Conservation (phyloP, 805 yeast species). For the Candida maesae region DNA sequence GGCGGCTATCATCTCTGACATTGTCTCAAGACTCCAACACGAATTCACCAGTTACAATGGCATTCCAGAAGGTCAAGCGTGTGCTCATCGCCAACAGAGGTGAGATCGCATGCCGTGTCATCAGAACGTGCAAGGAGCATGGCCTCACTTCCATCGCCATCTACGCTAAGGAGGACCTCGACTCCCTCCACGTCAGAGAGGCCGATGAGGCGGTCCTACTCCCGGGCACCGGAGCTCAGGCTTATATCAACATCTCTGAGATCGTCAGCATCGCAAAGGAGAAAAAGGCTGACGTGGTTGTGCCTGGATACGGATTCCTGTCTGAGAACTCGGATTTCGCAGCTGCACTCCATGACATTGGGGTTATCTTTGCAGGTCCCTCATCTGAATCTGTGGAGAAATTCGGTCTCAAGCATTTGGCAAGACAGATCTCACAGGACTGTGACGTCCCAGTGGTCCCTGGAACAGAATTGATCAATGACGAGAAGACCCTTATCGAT, state of each 20-base stretch:
- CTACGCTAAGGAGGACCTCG: conserved; percentile 85
- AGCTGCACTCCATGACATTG: conserved; percentile 75
- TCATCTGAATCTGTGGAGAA: conserved; percentile 86
- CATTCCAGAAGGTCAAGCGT: conserved; percentile 38
- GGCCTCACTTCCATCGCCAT: conserved; percentile 79
- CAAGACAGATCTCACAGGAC: conserved; percentile 82
- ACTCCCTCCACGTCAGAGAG: conserved; percentile 75
- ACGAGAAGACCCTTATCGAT: conserved; percentile 66
- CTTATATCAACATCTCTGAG: conserved; percentile 81
- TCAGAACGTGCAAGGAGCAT: conserved; percentile 77
- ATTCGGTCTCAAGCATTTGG: conserved; percentile 92
- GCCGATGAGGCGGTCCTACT: conserved; percentile 82
- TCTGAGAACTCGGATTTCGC: conserved; percentile 96
- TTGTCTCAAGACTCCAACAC: no score
- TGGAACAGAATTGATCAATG: conserved; percentile 78
- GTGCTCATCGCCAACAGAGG: conserved; percentile 97
- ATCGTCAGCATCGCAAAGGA: conserved; percentile 78
- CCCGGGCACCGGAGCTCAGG: conserved; percentile 85
- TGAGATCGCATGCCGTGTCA: conserved; percentile 93
- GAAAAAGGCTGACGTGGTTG: conserved; percentile 83
- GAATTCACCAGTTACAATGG: no score
- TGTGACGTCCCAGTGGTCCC: conserved; percentile 96
- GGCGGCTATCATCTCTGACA: no score
- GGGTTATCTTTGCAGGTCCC: conserved; percentile 94
- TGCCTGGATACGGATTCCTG: conserved; percentile 96